Conservation (phyloP, 805 yeast species). For the Yamadazyma akitaensis region DNA sequence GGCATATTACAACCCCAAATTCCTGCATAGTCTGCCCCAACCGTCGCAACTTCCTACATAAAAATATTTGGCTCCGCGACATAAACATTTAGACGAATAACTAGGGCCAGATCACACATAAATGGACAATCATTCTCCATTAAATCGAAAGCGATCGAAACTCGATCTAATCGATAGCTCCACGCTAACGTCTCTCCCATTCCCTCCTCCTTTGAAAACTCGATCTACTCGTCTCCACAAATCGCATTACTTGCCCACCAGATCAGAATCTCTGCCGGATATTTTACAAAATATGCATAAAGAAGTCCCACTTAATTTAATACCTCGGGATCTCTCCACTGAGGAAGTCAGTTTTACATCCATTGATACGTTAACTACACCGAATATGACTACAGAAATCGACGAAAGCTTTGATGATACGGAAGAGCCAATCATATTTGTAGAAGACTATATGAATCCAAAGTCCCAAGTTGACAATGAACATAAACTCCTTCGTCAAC, state of each 20-base stretch:
- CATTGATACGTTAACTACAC: constrained; percentile 13
- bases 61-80: not conserved
- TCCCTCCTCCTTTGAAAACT: constrained; percentile 43
- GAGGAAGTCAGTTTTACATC: constrained; percentile 14
- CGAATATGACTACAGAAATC: constrained; percentile 13
- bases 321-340: not conserved
- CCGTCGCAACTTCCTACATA: not conserved
- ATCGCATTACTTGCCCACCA: not conserved
- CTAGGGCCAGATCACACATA: not conserved
- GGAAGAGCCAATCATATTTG: constrained; percentile 44
- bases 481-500: constrained; percentile 22
- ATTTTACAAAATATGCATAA: not conserved
- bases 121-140: not conserved
- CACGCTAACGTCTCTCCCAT: constrained; percentile 48
- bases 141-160: constrained; percentile 36
- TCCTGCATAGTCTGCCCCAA: not conserved
- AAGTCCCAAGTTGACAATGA: constrained; percentile 8
- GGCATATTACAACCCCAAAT: not conserved
- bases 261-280: constrained; percentile 4
- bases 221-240: constrained; percentile 12
- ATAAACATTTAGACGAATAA: constrained; percentile 2
- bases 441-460: constrained; percentile 54
- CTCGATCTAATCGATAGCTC: constrained; percentile 48
- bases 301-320: not conserved
- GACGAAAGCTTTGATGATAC: constrained; percentile 19